These are phyloP conservation scores for Cytospora mali DNA, from an alignment of 2,329 filamentous ascomycete species.

Conservation along the genomic window DNA sequence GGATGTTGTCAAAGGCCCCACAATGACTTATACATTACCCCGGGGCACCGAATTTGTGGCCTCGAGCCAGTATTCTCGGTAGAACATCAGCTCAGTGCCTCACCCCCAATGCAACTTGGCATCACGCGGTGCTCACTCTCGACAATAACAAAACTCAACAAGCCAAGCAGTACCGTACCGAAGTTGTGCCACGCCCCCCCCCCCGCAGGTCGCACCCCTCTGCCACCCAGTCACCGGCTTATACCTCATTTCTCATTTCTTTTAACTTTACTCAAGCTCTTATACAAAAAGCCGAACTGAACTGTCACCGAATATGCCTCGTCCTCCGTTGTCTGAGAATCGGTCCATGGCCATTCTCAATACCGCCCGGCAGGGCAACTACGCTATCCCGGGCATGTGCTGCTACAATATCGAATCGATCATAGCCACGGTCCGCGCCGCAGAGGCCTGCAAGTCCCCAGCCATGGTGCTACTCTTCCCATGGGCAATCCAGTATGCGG, in stretches of 20 bases:
- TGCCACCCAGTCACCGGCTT: too few relatives aligned
- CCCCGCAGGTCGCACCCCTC: too few relatives aligned
- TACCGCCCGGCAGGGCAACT: slow-evolving; percentile 56
- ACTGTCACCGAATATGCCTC: slow-evolving; percentile 36
- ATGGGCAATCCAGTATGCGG: slow-evolving; percentile 71
- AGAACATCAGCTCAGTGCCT: background rate
- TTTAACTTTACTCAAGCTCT: background rate
- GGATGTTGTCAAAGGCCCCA: background rate
- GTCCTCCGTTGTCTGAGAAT: slow-evolving; percentile 47
- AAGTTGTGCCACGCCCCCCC: background rate
- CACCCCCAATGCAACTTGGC: background rate
- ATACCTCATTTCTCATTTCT: background rate
- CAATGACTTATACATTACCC: background rate
- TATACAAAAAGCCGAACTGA: too few relatives aligned
- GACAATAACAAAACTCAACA: background rate
- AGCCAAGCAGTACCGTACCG: background rate
- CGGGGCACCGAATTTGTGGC: background rate
- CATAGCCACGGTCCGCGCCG: slow-evolving; percentile 68
- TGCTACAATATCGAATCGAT: slow-evolving; percentile 71
- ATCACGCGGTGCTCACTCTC: background rate
- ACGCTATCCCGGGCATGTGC: slow-evolving; percentile 64
- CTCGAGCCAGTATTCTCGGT: background rate
- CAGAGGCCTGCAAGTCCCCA: slow-evolving; percentile 67
- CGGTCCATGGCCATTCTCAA: slow-evolving; percentile 59
- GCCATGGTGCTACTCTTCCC: slow-evolving; percentile 75